phyloP scores from a whole-genome alignment of 768 basidiomycete species.

The Mycena indigotica region DNA sequence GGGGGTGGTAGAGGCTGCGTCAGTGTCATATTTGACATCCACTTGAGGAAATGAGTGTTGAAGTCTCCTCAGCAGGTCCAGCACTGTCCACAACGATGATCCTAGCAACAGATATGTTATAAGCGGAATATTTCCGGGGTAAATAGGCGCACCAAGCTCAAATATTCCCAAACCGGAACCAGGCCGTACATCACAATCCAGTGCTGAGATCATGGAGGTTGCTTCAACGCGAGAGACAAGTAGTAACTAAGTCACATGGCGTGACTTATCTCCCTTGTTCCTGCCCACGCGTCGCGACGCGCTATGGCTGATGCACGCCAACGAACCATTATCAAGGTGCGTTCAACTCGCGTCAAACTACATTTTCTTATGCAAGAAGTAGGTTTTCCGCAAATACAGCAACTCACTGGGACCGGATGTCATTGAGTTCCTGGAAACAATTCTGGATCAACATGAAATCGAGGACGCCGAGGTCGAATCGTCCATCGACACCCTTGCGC shows the following conservation, averaged over 20 bases:
- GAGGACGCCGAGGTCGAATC: conserved; percentile 67
- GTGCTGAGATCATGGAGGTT: conserved; percentile 65
- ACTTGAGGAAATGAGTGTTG: conserved; percentile 78
- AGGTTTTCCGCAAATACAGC: conserved; percentile 89
- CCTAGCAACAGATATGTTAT: conserved; percentile 55
- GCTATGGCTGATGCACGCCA: conserved; percentile 51
- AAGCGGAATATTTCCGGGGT: too few species aligned
- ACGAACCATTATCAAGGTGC: conserved; percentile 51
- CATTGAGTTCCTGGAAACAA: conserved; percentile 67
- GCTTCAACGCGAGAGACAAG: too few species aligned
- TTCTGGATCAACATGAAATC: conserved; percentile 74
- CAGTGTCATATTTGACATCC: conserved; percentile 81
- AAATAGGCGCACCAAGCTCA: conserved; percentile 57
- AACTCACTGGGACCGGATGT: conserved; percentile 84
- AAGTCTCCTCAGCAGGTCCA: conserved; percentile 66
- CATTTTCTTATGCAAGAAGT: not conserved
- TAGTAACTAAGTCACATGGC: not conserved
- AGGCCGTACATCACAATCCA: conserved; percentile 77
- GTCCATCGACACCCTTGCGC: conserved; percentile 78
- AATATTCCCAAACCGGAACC: conserved; percentile 78
- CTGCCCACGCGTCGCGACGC: conserved; percentile 13
- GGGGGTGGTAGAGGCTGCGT: conserved; percentile 68
- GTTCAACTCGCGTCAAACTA: not conserved
- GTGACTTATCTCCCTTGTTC: not conserved
- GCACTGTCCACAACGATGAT: conserved; percentile 74